Evolutionary conservation across 1,284 basidiomycete genomes (phyloP), one percentile per base, ranked within the genome.

Genomic region (Cryptococcus sp.): DNA sequence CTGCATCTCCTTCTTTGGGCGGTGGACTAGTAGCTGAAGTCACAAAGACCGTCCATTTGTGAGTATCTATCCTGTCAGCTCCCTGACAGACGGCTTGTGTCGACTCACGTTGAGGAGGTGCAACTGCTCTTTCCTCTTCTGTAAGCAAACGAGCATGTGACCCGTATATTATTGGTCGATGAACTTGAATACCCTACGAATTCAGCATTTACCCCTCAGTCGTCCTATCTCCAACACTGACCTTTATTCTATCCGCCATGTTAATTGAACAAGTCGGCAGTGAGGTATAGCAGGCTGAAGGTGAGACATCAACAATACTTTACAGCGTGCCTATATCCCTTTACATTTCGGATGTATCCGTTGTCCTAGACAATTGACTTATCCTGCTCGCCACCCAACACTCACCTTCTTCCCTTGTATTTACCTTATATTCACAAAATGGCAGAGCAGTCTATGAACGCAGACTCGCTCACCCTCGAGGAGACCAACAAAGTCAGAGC

Each of bases 401-500:
- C 32, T 37, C 19, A n/a, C n/a, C 21, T 49, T 22, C 36, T 31
- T 50, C 43, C 46, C 4, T 5, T 32, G n/a, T 22, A 28, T 24
- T 46, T 41, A 25, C 14, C 3, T n/a, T 25, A 40, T 31, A 24
- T 31, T 14, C 16, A 25, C 52, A 59, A 45, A 49, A 61, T 59
- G 55, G 55, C 52, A 11, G 59, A 61, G 25, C 32, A 47, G 16
- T 39, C 55, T 34, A 52, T 56, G 37, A 60, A 60, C 45, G 52
- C 62, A 48, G 68, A 70, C 49, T 59, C 65, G 86, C 87, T 70
- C 86, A 96, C 71, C 86, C 83, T 98, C 70, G 93, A 97, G 72
- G 96, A 98, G 81, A 97, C 93, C 50, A 98, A 98, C 81, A 91
- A 88, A 77, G 90, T 97, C 71, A 91, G 96, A 78, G 83, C 96